Evolutionary conservation across 441 rosid genomes (phyloP).

Genomic region (Mallotus japonicus): DNA sequence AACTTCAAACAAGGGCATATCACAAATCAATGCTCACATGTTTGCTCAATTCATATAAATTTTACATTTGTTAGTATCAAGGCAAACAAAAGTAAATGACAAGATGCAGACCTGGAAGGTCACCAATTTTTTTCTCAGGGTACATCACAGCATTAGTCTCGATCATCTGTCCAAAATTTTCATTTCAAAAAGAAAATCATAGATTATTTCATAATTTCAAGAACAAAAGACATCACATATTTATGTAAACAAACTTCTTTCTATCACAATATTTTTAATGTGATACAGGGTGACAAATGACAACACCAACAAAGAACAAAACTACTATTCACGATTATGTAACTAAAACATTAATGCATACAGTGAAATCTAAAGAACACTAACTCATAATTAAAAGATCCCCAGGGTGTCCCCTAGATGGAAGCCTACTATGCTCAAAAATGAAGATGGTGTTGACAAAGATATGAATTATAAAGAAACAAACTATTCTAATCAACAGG

Average conservation of each 20-base stretch:
- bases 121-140: slow-evolving; percentile 59
- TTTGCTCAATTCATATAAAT: not conserved
- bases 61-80: not conserved
- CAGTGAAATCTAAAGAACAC: too few species aligned
- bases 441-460: too few species aligned
- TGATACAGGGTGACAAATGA: not conserved
- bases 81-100: not conserved
- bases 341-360: not conserved
- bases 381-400: too few species aligned
- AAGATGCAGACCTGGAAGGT: slow-evolving; percentile 54
- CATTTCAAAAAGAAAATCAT: slow-evolving; percentile 5
- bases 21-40: not conserved
- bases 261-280: not conserved
- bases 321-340: not conserved
- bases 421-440: too few species aligned
- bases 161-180: slow-evolving; percentile 47
- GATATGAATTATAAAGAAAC: too few species aligned
- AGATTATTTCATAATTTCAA: slow-evolving; percentile 11
- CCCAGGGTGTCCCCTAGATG: too few species aligned
- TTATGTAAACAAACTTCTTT: not conserved
- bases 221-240: not conserved
- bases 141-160: slow-evolving; percentile 44
- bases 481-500: too few species aligned
- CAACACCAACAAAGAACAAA: not conserved
- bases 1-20: not conserved